These are phyloP conservation scores for Venturia asperata DNA, from an alignment of 2,329 filamentous ascomycete species.

Conservation along the genomic window DNA sequence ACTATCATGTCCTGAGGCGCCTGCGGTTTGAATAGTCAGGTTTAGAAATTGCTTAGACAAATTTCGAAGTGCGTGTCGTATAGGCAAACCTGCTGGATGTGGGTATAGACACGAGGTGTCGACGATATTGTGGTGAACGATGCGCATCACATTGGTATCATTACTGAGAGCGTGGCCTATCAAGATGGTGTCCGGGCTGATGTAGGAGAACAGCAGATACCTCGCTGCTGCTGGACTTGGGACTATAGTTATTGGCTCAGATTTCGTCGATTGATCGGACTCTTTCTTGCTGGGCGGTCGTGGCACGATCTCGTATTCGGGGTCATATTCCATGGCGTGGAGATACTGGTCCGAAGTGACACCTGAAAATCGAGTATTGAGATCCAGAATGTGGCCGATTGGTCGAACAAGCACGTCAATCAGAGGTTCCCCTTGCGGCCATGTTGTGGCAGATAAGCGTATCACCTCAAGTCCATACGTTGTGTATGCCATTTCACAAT, in stretches of 20 bases:
- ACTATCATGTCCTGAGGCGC: conserved; percentile 71
- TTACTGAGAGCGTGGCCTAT: conserved; percentile 95
- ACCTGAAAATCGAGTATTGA: conserved; percentile 89
- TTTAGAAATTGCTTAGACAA: conserved; percentile 65
- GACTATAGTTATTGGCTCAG: conserved; percentile 57
- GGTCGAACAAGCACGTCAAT: conserved; percentile 82
- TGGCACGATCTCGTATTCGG: conserved; percentile 8
- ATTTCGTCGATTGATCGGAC: conserved; percentile 19
- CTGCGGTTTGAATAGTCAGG: conserved; percentile 70
- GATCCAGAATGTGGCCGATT: conserved; percentile 73
- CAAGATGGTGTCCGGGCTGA: conserved; percentile 71
- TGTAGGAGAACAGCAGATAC: conserved; percentile 64
- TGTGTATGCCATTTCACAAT: conserved; percentile 98
- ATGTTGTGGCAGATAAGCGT: conserved; percentile 78
- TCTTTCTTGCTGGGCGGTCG: conserved; percentile 20
- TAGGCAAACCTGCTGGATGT: conserved; percentile 66
- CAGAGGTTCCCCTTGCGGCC: conserved; percentile 68
- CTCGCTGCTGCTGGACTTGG: conserved; percentile 68
- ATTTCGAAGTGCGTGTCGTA: conserved; percentile 67
- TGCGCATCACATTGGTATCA: conserved; percentile 76
- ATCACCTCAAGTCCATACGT: conserved; percentile 81
- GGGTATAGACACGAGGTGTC: conserved; percentile 83
- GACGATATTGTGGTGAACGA: conserved; percentile 77
- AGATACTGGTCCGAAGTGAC: conserved; percentile 71
- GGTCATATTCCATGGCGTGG: conserved; percentile 43